These are phyloP conservation scores for Theobroma grandiflorum DNA, from an alignment of 441 rosid genomes.

Conservation along the genomic window DNA sequence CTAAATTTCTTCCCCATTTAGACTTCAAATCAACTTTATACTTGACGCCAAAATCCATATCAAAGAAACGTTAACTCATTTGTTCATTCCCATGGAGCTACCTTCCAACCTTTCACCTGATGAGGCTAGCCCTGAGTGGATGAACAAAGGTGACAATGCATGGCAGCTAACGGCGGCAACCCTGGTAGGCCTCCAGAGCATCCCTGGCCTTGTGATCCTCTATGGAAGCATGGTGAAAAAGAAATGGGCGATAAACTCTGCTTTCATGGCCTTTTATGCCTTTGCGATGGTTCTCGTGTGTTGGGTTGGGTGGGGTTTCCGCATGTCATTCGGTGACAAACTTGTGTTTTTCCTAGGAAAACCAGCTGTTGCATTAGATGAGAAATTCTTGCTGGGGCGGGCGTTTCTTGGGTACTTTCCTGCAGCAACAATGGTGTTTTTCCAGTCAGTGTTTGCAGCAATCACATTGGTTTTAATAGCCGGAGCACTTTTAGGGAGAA, in stretches of 20 bases:
- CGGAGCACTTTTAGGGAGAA: constrained; percentile 59
- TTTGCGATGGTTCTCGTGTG: constrained; percentile 55
- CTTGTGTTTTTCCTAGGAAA: constrained; percentile 46
- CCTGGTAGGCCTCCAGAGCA: constrained; percentile 57
- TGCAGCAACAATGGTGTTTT: constrained; percentile 54
- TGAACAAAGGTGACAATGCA: constrained; percentile 66
- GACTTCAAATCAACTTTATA: background rate
- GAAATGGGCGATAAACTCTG: constrained; percentile 70
- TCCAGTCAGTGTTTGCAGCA: constrained; percentile 60
- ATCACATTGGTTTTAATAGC: constrained; percentile 62
- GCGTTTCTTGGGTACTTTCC: constrained; percentile 44
- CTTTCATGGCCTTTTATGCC: constrained; percentile 70
- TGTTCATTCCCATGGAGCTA: constrained; percentile 27
- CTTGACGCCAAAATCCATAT: background rate
- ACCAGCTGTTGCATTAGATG: constrained; percentile 49
- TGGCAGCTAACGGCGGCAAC: constrained; percentile 78
- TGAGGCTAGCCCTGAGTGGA: constrained; percentile 52
- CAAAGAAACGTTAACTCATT: background rate
- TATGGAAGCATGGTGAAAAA: constrained; percentile 60
- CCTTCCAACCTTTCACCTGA: constrained; percentile 46
- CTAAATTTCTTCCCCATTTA: background rate
- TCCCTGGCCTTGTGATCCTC: constrained; percentile 67
- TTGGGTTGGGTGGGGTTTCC: constrained; percentile 66
- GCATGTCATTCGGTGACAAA: constrained; percentile 56
- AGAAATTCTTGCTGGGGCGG: constrained; percentile 35